These are phyloP conservation scores for Osmanthus fragrans DNA, from an alignment of 257 asterid genomes.

Conservation along the genomic window DNA sequence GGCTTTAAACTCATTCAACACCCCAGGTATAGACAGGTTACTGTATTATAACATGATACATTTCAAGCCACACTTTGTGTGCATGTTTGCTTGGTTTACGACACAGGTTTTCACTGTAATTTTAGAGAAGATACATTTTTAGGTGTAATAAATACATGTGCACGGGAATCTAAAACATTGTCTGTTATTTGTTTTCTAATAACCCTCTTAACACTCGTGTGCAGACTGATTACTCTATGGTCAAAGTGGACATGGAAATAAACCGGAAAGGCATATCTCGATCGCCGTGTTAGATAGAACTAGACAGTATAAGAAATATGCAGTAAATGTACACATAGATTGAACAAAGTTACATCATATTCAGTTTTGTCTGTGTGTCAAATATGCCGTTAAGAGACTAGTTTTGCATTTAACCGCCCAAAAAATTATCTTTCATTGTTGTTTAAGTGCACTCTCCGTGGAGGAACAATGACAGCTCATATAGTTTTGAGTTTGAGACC, in stretches of 20 bases:
- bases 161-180: conserved; percentile 47
- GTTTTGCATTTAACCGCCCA: background rate
- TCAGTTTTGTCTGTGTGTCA: background rate
- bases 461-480: conserved; percentile 52
- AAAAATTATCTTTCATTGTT: background rate
- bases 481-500: conserved; percentile 23
- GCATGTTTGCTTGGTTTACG: conserved; percentile 18
- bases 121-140: conserved; percentile 24
- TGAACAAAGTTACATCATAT: background rate
- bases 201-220: conserved; percentile 39
- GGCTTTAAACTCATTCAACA: conserved; percentile 29
- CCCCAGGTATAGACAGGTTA: conserved; percentile 30
- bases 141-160: conserved; percentile 24
- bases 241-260: conserved; percentile 31
- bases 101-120: conserved; percentile 16
- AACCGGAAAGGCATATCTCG: background rate
- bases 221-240: conserved; percentile 39
- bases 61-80: conserved; percentile 22
- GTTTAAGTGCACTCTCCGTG: conserved; percentile 32
- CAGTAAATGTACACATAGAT: background rate
- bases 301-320: background rate
- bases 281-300: background rate
- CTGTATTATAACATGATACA: conserved; percentile 28
- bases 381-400: background rate
- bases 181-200: conserved; percentile 35